Evolutionary conservation across 2,329 filamentous ascomycete genomes (phyloP).

Genomic region (Cryphonectria nitschkei): DNA sequence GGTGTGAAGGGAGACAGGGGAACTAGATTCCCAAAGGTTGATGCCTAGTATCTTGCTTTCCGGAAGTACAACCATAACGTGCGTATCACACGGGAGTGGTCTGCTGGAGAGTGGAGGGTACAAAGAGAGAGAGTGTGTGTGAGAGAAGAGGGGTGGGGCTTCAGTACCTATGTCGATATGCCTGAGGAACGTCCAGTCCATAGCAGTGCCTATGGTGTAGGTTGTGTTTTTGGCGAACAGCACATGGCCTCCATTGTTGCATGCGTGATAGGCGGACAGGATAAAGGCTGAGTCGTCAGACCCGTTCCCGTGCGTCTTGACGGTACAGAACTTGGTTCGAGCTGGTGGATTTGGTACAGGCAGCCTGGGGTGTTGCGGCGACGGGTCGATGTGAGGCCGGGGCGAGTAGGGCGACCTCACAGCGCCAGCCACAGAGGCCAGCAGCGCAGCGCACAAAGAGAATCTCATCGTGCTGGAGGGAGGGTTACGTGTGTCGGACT

Average conservation of each 20-base stretch:
- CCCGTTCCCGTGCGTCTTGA: conserved; percentile 56
- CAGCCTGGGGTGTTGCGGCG: conserved; percentile 33
- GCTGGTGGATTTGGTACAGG: conserved; percentile 35
- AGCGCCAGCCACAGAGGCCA: conserved; percentile 30
- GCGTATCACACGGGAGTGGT: neutral
- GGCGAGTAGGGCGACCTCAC: conserved; percentile 28
- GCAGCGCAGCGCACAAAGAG: conserved; percentile 27
- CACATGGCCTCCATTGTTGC: conserved; percentile 64
- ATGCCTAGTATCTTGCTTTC: neutral
- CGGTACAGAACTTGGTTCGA: conserved; percentile 53
- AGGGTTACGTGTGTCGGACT: neutral
- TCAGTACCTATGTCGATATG: conserved; percentile 59
- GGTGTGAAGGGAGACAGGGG: conserved; percentile 1
- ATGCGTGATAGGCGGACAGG: conserved; percentile 54
- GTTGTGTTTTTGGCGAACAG: conserved; percentile 56
- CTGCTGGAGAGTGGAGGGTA: neutral
- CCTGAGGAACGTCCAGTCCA: conserved; percentile 65
- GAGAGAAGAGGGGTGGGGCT: conserved; percentile 16
- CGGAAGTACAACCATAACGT: neutral
- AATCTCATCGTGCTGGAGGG: conserved; percentile 30
- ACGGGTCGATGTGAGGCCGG: conserved; percentile 31
- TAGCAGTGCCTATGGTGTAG: conserved; percentile 64
- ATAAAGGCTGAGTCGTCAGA: conserved; percentile 42
- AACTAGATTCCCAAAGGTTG: neutral
- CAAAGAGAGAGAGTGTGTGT: too few relatives aligned